Conservation (phyloP, 495 filamentous ascomycete genomes). For the Amphirosellinia nigrospora region DNA sequence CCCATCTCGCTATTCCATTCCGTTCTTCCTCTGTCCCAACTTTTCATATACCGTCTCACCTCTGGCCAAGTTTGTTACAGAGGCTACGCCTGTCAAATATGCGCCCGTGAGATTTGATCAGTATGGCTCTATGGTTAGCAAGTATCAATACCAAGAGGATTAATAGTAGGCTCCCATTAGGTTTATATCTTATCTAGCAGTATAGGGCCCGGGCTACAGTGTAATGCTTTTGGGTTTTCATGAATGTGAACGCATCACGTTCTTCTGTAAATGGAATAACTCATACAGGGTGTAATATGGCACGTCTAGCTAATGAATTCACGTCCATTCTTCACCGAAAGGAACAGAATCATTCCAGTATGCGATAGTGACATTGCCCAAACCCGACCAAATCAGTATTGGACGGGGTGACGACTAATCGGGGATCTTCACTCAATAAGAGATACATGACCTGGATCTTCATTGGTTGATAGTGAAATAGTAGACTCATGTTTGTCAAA, state of each 20-base stretch:
- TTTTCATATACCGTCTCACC: constrained; percentile 58
- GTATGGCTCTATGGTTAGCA: constrained; percentile 30
- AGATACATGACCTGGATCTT: neutral
- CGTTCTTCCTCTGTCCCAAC: constrained; percentile 63
- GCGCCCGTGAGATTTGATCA: constrained; percentile 49
- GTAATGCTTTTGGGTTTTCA: neutral
- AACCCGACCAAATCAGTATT: neutral
- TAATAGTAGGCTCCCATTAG: neutral
- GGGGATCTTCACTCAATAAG: neutral
- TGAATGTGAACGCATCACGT: neutral
- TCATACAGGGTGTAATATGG: neutral
- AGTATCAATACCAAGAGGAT: constrained; percentile 30
- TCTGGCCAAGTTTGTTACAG: constrained; percentile 54
- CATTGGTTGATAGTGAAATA: neutral
- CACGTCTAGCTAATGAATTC: neutral
- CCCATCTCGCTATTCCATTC: constrained; percentile 63
- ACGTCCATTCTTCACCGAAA: neutral
- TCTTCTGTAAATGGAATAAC: neutral
- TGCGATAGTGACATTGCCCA: neutral
- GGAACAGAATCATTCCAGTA: neutral
- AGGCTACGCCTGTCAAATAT: constrained; percentile 52
- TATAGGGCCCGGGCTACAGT: neutral
- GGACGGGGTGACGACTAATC: neutral
- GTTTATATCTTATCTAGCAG: neutral
- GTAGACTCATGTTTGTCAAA: neutral